phyloP scores from a whole-genome alignment of 768 basidiomycete genomes.

The Porphyrellus cyaneotinctus region DNA sequence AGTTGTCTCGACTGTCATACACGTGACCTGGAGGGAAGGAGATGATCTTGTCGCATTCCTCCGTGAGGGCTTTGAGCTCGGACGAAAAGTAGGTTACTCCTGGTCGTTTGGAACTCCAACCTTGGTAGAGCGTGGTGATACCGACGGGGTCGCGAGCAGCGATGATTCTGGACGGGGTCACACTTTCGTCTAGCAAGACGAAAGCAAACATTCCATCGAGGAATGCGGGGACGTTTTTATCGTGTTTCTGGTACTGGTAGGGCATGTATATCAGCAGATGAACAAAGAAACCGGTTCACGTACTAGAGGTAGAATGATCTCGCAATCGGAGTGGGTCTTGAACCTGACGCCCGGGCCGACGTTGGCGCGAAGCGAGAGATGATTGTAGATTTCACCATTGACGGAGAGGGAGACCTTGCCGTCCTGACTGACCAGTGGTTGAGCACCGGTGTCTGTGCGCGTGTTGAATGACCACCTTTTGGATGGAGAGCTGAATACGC shows the following conservation, averaged over 20 bases:
- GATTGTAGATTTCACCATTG: conserved; percentile 99
- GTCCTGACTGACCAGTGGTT: conserved; percentile 86
- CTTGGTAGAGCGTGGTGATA: conserved; percentile 98
- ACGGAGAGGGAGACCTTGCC: conserved; percentile 82
- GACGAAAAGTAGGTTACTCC: conserved; percentile 90
- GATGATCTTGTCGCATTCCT: conserved; percentile 92
- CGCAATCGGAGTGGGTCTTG: conserved; percentile 98
- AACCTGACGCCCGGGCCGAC: conserved; percentile 69
- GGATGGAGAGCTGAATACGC: conserved; percentile 24
- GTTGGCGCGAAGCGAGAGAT: conserved; percentile 68
- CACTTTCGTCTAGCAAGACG: conserved; percentile 90
- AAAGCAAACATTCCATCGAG: conserved; percentile 99
- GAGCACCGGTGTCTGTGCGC: conserved; percentile 84
- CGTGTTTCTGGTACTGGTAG: conserved; percentile 77
- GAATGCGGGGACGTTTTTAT: conserved; percentile 65
- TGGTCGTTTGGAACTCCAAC: conserved; percentile 81
- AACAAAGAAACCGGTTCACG: conserved; percentile 20
- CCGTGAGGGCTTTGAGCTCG: conserved; percentile 86
- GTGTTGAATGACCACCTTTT: not conserved
- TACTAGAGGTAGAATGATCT: conserved; percentile 92
- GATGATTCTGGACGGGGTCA: conserved; percentile 83
- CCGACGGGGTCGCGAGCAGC: conserved; percentile 97
- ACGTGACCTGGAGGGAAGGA: conserved; percentile 97
- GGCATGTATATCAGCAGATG: not conserved
- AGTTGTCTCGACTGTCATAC: conserved; percentile 79